Base-by-base conservation (phyloP, 306 rosid species). In the Fragaria iinumae region DNA sequence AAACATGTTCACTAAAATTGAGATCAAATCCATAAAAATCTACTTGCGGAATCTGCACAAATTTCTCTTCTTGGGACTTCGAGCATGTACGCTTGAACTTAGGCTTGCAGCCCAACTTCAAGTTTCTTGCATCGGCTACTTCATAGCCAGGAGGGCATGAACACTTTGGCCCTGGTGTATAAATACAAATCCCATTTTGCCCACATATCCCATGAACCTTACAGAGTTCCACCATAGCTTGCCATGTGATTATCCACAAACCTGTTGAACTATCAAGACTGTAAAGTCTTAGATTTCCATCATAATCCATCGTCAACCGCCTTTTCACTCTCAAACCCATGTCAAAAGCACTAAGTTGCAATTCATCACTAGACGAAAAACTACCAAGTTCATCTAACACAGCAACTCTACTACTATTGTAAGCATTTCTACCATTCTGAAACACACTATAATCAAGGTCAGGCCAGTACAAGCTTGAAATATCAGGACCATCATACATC, bases 1-100 rank as follows among this genome's bases (percentile, higher is more conserved):
- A 84, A n/a, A 66, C 2, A 18, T 75, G 77, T 0, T 0, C 0
- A 1, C 16, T 67, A 4, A 2, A 4, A 8, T 10, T 12, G 27
- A 20, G 53, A 69, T 90, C 91, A 53, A 84, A 85, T 4, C 97
- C 97, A 21, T 34, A 88, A 12, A 82, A 80, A 57, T 91, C 97
- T 32, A 72, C 80, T 57, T 27, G 72, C 1, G 69, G 60, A 57
- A 87, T 76, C 71, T 5, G 81, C 44, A 86, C 70, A 45, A 86
- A 86, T 57, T 6, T 77, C 52, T 25, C 71, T 66, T 4, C 71
- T 53, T 20, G 21, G 12, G 44, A 23, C 21, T 4, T 34, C 23
- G 74, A 41, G 76, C 79, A 13, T 11, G 77, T 27, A 20, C 71
- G 66, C 34, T 69, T 47, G 41, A 85, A 81, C 50, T 67, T 43